Conservation (phyloP, 1,284 basidiomycete species). For the Pseudozyma hubeiensis region DNA sequence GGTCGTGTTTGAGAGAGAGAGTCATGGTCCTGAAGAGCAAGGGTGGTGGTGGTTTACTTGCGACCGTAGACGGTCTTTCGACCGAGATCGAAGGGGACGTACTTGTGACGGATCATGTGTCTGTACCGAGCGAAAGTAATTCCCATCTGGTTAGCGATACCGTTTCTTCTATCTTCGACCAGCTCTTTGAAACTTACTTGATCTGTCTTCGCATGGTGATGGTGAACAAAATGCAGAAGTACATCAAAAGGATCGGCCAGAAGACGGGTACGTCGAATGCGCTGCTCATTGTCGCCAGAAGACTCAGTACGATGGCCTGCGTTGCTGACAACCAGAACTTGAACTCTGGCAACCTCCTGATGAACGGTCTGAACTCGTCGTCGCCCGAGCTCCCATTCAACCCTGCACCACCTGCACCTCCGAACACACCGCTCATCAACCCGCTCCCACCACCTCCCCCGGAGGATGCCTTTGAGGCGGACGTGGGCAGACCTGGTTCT, state of each 20-base stretch:
- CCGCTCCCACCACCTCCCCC: slow-evolving; percentile 36
- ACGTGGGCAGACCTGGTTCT: slow-evolving; percentile 72
- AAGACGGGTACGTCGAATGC: slow-evolving; percentile 95
- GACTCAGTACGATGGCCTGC: slow-evolving; percentile 83
- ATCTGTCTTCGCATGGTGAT: slow-evolving; percentile 70
- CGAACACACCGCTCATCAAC: slow-evolving; percentile 66
- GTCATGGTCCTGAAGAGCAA: not conserved
- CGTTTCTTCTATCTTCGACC: not conserved
- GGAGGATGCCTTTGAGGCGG: slow-evolving; percentile 3
- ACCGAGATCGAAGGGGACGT: slow-evolving; percentile 87
- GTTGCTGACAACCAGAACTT: slow-evolving; percentile 91
- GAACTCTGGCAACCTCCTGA: slow-evolving; percentile 93
- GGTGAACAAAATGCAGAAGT: slow-evolving; percentile 71
- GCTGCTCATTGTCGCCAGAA: slow-evolving; percentile 70
- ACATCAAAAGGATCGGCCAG: slow-evolving; percentile 95
- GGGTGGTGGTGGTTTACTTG: slow-evolving; percentile 22
- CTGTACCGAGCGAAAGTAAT: too few relatives aligned
- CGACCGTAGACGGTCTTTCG: slow-evolving; percentile 74
- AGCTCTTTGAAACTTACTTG: slow-evolving; percentile 50
- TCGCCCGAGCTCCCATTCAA: slow-evolving; percentile 37
- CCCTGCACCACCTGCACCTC: slow-evolving; percentile 70
- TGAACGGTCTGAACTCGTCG: slow-evolving; percentile 78
- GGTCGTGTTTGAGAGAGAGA: slow-evolving; percentile 3
- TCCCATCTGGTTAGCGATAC: too few relatives aligned
- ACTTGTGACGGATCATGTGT: slow-evolving; percentile 98